A percentile compares a stretch with the other conserved stretches of the same genome.
Conservation (phyloP, 139 green algal species). For the Chlamydomonas asymmetrica region DNA sequence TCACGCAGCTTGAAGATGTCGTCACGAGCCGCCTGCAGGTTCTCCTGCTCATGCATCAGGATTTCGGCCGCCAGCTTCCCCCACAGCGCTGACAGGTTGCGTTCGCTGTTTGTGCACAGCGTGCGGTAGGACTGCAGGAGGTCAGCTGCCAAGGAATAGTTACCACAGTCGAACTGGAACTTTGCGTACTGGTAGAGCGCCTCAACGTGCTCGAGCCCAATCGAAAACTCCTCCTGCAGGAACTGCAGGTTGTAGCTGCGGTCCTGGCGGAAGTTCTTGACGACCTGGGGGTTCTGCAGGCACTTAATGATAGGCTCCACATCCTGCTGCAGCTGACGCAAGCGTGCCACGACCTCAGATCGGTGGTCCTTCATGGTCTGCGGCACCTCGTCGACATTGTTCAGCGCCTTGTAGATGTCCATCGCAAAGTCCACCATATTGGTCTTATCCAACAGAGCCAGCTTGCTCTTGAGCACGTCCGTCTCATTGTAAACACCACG, state of each 20-base stretch:
- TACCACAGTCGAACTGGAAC: conserved; percentile 99
- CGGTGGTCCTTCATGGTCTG: conserved; percentile 60
- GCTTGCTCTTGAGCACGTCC: conserved; percentile 92
- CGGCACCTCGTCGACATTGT: conserved; percentile 62
- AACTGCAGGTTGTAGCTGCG: conserved; percentile 91
- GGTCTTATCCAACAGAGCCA: conserved; percentile 92
- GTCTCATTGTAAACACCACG: conserved; percentile 81
- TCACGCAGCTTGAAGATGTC: conserved; percentile 93
- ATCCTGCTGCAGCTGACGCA: conserved; percentile 73
- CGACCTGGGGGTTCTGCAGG: conserved; percentile 79
- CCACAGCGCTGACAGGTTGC: conserved; percentile 88
- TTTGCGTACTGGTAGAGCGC: conserved; percentile 97
- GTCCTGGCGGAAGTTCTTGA: conserved; percentile 91
- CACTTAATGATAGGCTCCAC: conserved; percentile 91
- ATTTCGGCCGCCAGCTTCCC: conserved; percentile 96
- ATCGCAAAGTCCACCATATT: conserved; percentile 99
- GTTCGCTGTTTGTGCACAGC: conserved; percentile 83
- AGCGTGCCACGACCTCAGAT: conserved; percentile 62
- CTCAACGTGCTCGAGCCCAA: conserved; percentile 91
- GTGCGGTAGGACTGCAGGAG: conserved; percentile 93
- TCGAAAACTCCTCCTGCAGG: conserved; percentile 81
- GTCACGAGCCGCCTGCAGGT: conserved; percentile 76
- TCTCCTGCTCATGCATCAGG: conserved; percentile 76
- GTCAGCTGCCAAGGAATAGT: conserved; percentile 91
- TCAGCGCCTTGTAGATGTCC: conserved; percentile 92